A percentile compares a stretch with the other conserved stretches of the same genome.
Evolutionary conservation across 768 basidiomycete species (phyloP).

Genomic region (Phaffia tasmanica): DNA sequence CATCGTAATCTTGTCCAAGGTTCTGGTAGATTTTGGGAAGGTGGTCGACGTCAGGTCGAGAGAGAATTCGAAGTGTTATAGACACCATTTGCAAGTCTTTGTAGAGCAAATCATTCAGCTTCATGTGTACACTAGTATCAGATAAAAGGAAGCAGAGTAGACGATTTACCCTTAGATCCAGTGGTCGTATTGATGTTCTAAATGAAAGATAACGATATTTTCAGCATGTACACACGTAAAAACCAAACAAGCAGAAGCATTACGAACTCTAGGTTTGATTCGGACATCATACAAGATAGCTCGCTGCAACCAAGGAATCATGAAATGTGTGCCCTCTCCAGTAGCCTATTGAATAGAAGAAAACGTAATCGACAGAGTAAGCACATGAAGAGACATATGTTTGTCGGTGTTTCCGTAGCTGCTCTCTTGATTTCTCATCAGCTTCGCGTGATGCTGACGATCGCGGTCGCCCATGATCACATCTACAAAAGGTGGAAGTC

Average conservation of each 20-base stretch:
- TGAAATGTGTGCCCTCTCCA: constrained; percentile 88
- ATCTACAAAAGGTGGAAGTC: not conserved
- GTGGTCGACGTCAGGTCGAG: constrained; percentile 77
- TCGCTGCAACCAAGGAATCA: constrained; percentile 88
- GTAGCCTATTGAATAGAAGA: constrained; percentile 49
- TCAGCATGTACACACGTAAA: constrained; percentile 3
- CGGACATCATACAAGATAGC: constrained; percentile 96
- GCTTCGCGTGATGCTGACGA: not conserved
- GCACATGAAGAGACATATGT: too few species aligned
- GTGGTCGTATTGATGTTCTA: constrained; percentile 98
- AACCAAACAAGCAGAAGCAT: not conserved
- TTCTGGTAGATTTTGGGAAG: constrained; percentile 88
- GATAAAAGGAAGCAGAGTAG: not conserved
- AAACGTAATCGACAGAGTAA: too few species aligned
- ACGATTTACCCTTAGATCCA: constrained; percentile 64
- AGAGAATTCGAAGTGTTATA: constrained; percentile 88
- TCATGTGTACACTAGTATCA: not conserved
- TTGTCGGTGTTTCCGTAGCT: not conserved
- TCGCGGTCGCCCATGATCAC: not conserved
- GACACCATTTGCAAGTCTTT: constrained; percentile 88
- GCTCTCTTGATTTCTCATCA: not conserved
- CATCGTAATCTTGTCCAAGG: constrained; percentile 92
- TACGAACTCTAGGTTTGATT: constrained; percentile 70
- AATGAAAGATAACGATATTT: not conserved
- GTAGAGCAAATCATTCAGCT: not conserved